phyloP scores from a whole-genome alignment of 139 green algal genomes.

The Klebsormidium nitens region DNA sequence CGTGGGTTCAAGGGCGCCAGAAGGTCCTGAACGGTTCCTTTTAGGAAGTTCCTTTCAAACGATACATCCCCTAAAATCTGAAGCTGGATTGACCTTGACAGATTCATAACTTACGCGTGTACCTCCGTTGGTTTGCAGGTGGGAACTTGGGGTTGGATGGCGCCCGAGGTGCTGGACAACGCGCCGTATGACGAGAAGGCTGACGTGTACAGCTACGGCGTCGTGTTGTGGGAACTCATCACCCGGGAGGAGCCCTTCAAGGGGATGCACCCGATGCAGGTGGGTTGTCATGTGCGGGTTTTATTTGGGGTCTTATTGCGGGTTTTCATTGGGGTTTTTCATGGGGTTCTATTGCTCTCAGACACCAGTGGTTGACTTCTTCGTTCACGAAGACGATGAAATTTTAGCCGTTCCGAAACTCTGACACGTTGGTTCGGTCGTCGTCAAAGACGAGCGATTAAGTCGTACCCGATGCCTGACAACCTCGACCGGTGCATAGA shows the following conservation, averaged over 20 bases:
- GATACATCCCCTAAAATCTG: too few species aligned
- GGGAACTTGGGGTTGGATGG: constrained; percentile 66
- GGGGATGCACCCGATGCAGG: constrained; percentile 64
- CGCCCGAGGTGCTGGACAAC: constrained; percentile 55
- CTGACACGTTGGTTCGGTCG: background rate
- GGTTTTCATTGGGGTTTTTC: background rate
- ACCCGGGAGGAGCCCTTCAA: constrained; percentile 61
- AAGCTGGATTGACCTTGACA: too few species aligned
- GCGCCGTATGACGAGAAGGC: constrained; percentile 32
- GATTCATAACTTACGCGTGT: constrained; percentile 1
- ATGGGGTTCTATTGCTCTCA: background rate
- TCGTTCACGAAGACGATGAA: too few species aligned
- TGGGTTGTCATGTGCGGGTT: constrained; percentile 12
- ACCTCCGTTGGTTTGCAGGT: constrained; percentile 14
- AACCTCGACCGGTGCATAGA: too few species aligned
- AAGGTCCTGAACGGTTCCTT: constrained; percentile 2
- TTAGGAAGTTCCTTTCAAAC: background rate
- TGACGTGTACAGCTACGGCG: constrained; percentile 39
- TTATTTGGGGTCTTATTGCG: background rate
- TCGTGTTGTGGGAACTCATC: constrained; percentile 43
- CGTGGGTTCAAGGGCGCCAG: background rate
- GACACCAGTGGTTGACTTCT: background rate
- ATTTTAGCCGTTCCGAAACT: background rate
- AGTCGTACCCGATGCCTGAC: background rate
- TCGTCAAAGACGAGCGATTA: background rate